Evolutionary conservation across 306 rosid species (phyloP).

Genomic region (Quercus dentata): DNA sequence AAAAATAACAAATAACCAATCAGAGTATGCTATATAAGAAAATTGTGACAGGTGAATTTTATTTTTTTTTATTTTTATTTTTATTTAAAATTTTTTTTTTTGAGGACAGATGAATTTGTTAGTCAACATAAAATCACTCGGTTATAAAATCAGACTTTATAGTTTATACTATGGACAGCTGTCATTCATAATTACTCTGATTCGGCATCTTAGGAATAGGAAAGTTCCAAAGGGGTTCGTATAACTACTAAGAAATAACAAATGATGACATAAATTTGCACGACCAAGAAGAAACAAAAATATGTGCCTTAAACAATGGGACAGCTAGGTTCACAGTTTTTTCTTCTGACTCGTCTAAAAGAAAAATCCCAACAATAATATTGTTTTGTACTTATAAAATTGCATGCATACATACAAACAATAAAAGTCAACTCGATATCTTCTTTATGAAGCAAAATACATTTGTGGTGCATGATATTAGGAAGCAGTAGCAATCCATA

Average conservation of each 20-base stretch:
- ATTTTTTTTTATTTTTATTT: too few relatives aligned
- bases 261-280: too few relatives aligned
- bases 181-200: not conserved
- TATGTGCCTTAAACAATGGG: too few relatives aligned
- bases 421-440: not conserved
- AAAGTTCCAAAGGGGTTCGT: not conserved
- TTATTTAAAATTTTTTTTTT: too few relatives aligned
- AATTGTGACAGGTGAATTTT: too few relatives aligned
- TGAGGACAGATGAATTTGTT: too few relatives aligned
- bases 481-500: not conserved
- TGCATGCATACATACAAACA: not conserved
- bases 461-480: not conserved
- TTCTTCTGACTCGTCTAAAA: too few relatives aligned
- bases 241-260: not conserved
- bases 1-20: rapidly evolving
- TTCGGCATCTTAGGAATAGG: not conserved
- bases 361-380: too few relatives aligned
- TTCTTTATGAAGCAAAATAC: not conserved
- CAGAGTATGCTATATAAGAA: rapidly evolving
- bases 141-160: not conserved
- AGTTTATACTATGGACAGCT: not conserved
- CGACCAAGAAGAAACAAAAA: too few relatives aligned
- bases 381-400: not conserved
- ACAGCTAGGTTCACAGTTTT: too few relatives aligned
- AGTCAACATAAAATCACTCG: rapidly evolving